A percentile compares a stretch with the other conserved stretches of the same genome.
phyloP scores from a whole-genome alignment of 768 basidiomycete species.

The Mycena capillaripes region DNA sequence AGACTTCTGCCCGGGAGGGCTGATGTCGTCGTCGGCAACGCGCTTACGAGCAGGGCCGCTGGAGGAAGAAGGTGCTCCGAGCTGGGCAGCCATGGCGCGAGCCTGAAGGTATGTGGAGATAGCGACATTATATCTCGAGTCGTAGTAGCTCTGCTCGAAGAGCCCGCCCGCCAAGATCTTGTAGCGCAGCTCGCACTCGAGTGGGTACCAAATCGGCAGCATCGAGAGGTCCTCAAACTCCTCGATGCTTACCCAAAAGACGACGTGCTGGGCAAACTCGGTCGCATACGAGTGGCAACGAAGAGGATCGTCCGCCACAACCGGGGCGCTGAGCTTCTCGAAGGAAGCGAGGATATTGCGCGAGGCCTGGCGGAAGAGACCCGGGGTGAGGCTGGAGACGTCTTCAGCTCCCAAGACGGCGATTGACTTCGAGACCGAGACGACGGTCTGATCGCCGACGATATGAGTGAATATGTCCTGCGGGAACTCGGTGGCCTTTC shows the following conservation, averaged over 20 bases:
- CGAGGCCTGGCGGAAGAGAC: conserved; percentile 1
- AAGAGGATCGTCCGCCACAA: background rate
- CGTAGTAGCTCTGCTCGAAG: too few relatives aligned
- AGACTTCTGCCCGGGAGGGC: too few relatives aligned
- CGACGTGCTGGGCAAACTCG: conserved; percentile 3
- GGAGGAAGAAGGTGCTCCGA: too few relatives aligned
- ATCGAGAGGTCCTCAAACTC: background rate
- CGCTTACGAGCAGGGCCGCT: too few relatives aligned
- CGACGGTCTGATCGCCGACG: background rate
- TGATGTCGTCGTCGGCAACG: too few relatives aligned
- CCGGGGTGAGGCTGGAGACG: background rate
- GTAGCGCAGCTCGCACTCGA: conserved; percentile 7
- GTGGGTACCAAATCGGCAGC: conserved; percentile 8
- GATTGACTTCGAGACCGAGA: background rate
- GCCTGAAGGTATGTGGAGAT: too few relatives aligned
- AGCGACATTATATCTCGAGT: background rate
- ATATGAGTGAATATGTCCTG: too few relatives aligned
- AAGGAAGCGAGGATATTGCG: background rate
- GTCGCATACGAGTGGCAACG: background rate
- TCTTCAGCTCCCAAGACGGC: background rate
- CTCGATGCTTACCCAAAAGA: background rate
- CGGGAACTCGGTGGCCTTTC: too few relatives aligned
- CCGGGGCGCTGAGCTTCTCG: background rate
- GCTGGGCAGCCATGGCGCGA: too few relatives aligned
- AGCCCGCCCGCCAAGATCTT: too few relatives aligned